phyloP scores from a whole-genome alignment of 768 basidiomycete species.

The Suillus variegatus region DNA sequence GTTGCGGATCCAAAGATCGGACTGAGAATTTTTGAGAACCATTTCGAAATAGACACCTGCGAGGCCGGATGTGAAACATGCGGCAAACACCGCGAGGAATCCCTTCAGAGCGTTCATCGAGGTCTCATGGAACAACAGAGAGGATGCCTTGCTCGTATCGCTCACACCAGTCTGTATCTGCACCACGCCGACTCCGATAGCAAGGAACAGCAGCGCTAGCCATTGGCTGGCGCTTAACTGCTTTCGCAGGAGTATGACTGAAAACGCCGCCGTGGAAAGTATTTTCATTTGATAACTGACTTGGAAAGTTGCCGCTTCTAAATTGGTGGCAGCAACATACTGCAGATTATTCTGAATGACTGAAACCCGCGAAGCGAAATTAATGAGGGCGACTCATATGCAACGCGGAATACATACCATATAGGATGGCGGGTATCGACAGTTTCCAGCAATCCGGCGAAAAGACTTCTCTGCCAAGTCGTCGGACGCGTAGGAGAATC shows the following conservation, averaged over 20 bases:
- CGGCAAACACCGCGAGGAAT: constrained; percentile 85
- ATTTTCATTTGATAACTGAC: constrained; percentile 98
- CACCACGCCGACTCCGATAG: constrained; percentile 86
- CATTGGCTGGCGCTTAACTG: constrained; percentile 76
- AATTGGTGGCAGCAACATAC: constrained; percentile 91
- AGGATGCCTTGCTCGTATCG: constrained; percentile 27
- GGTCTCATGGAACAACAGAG: constrained; percentile 38
- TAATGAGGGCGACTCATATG: constrained; percentile 1
- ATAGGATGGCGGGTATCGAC: constrained; percentile 94
- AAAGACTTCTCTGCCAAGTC: constrained; percentile 70
- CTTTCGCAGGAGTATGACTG: constrained; percentile 78
- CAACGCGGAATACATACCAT: constrained; percentile 46
- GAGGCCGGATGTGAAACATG: constrained; percentile 94
- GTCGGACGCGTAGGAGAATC: constrained; percentile 50
- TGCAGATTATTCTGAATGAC: constrained; percentile 96
- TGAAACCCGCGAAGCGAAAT: constrained; percentile 23
- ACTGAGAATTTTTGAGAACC: constrained; percentile 87
- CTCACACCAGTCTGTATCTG: constrained; percentile 65
- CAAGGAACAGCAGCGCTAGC: constrained; percentile 82
- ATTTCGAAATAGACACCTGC: constrained; percentile 99
- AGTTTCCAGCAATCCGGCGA: constrained; percentile 96
- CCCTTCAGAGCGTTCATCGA: constrained; percentile 84
- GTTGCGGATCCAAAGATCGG: constrained; percentile 95
- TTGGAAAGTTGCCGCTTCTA: constrained; percentile 95
- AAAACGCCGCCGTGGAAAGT: constrained; percentile 89